Conservation (phyloP, 2,329 filamentous ascomycete genomes). For the Xylaria sp. region DNA sequence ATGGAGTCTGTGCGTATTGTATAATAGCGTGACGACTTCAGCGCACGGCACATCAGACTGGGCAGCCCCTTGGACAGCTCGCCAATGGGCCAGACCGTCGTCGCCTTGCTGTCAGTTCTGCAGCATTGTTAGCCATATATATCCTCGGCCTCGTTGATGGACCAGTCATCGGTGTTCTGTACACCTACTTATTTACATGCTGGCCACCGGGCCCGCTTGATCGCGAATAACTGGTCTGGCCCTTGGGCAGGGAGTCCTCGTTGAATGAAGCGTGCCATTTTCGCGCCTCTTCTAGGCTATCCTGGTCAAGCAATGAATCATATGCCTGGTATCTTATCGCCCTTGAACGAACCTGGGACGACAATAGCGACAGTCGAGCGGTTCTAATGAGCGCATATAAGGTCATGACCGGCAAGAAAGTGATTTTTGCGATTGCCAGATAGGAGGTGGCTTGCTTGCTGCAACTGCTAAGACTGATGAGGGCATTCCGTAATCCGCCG, state of each 20-base stretch:
- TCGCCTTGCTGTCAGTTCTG: slow-evolving; percentile 57
- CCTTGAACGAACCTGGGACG: slow-evolving; percentile 12
- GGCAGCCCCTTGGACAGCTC: slow-evolving; percentile 45
- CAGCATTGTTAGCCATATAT: not conserved
- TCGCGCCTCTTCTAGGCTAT: slow-evolving; percentile 47
- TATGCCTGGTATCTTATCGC: slow-evolving; percentile 38
- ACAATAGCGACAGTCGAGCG: not conserved
- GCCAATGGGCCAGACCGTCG: slow-evolving; percentile 45
- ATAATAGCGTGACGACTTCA: slow-evolving; percentile 53
- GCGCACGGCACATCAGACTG: slow-evolving; percentile 40
- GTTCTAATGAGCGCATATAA: not conserved
- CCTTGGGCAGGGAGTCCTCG: slow-evolving; percentile 42
- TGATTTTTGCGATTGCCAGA: not conserved
- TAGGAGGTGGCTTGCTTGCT: not conserved
- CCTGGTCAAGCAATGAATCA: slow-evolving; percentile 45
- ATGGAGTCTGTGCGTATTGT: slow-evolving; percentile 46
- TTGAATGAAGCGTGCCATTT: slow-evolving; percentile 46
- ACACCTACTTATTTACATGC: slow-evolving; percentile 62
- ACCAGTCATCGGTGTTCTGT: slow-evolving; percentile 19
- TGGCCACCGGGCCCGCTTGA: slow-evolving; percentile 58
- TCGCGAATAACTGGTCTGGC: slow-evolving; percentile 50
- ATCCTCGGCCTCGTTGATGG: not conserved
- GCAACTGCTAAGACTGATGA: no score
- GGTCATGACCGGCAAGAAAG: slow-evolving; percentile 8
- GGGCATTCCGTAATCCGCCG: no score